phyloP scores from a whole-genome alignment of 495 filamentous ascomycete genomes.

The Chaetomium cochliodes region DNA sequence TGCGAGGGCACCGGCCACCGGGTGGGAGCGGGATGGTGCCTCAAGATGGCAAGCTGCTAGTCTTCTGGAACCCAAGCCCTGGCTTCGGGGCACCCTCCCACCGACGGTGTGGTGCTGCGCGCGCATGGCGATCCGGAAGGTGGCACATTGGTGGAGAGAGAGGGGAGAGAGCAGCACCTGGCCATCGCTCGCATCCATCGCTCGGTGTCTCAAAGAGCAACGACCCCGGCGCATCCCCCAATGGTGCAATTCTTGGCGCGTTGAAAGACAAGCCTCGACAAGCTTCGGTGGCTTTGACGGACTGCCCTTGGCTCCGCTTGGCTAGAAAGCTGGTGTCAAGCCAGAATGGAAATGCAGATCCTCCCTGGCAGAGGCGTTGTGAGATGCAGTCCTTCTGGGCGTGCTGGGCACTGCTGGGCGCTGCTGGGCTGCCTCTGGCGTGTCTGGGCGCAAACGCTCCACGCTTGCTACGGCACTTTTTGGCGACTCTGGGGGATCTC shows the following conservation, averaged over 20 bases:
- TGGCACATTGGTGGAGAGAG: not conserved
- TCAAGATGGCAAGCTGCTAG: not conserved
- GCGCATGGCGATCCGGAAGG: not conserved
- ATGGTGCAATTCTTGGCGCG: not conserved
- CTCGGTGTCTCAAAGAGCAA: conserved; percentile 20
- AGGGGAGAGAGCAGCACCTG: no score
- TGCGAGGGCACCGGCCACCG: not conserved
- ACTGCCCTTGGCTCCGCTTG: conserved; percentile 4
- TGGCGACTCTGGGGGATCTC: not conserved
- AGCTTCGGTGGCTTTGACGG: conserved; percentile 4
- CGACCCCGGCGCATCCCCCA: not conserved
- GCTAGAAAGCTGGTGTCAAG: not conserved
- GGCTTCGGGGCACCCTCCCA: not conserved
- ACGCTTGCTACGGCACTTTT: not conserved
- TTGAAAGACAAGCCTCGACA: not conserved
- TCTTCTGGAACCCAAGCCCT: not conserved
- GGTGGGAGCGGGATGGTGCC: not conserved
- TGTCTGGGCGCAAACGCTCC: no score
- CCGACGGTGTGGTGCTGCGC: no score
- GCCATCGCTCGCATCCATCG: not conserved
- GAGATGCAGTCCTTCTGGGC: no score
- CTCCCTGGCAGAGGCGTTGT: not conserved
- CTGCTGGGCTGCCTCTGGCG: not conserved
- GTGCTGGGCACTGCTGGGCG: no score
- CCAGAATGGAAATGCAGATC: not conserved